Percentiles rank a stretch among this genome's conserved stretches.
Conservation (phyloP, 768 basidiomycete species). For the Suillus spraguei region DNA sequence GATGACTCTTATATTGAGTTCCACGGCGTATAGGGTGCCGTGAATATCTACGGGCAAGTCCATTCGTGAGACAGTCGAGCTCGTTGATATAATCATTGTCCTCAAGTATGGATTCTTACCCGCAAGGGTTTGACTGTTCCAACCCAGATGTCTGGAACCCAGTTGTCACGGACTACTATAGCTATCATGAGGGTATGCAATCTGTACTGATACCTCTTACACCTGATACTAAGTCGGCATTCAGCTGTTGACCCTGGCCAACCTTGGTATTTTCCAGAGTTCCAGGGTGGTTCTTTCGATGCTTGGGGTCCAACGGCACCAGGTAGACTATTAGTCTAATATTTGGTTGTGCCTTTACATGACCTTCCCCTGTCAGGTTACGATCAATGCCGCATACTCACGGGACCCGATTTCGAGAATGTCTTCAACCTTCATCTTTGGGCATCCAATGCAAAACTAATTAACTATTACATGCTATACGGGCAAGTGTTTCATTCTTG, state of each 20-base stretch:
- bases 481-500: conserved; percentile 45
- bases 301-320: conserved; percentile 80
- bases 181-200: conserved; percentile 54
- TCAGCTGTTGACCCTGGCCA: conserved; percentile 46
- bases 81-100: conserved; percentile 1
- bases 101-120: conserved; percentile 64
- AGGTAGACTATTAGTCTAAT: conserved; percentile 37
- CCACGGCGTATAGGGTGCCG: conserved; percentile 52
- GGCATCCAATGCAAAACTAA: conserved; percentile 81
- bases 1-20: background rate
- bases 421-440: conserved; percentile 81
- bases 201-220: conserved; percentile 19
- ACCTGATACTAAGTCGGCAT: conserved; percentile 9
- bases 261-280: conserved; percentile 75
- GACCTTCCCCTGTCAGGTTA: conserved; percentile 49
- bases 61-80: background rate
- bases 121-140: conserved; percentile 82
- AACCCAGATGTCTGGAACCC: conserved; percentile 67
- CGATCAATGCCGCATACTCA: conserved; percentile 61
- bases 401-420: conserved; percentile 72
- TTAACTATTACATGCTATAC: conserved; percentile 86
- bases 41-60: conserved; percentile 72
- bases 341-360: conserved; percentile 9
- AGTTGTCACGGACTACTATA: conserved; percentile 63
- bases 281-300: conserved; percentile 79